phyloP scores from a whole-genome alignment of 2,329 filamentous ascomycete species.

The Colletotrichum sp. region DNA sequence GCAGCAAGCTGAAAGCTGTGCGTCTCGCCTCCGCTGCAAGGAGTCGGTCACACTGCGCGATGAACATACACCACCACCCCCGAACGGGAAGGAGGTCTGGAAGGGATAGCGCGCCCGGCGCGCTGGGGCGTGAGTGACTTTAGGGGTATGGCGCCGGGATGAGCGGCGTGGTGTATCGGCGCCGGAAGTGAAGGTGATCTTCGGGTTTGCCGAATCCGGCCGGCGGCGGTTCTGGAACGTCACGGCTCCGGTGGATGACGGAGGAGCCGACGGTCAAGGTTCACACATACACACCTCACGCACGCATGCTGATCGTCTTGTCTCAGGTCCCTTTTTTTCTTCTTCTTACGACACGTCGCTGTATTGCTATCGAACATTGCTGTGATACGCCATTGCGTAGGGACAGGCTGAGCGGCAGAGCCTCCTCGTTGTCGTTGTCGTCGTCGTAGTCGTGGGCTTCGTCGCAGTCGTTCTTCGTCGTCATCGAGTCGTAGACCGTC shows the following conservation, averaged over 20 bases:
- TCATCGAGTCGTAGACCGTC: not conserved
- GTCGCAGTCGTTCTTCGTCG: not conserved
- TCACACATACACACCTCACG: not conserved
- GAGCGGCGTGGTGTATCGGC: not conserved
- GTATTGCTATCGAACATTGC: conserved; percentile 1
- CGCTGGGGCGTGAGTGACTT: not conserved
- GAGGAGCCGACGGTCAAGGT: not conserved
- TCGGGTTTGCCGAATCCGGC: not conserved
- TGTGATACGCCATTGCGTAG: not conserved
- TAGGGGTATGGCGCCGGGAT: not conserved
- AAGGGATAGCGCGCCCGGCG: not conserved
- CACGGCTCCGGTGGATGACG: not conserved
- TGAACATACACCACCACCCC: not conserved
- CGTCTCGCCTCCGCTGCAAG: not conserved
- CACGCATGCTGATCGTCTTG: not conserved
- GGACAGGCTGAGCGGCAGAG: not conserved
- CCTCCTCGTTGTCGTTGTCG: not conserved
- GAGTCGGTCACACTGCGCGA: not conserved
- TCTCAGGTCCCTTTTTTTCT: not conserved
- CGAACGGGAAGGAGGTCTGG: not conserved
- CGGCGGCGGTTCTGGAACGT: not conserved
- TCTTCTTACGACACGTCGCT: not conserved
- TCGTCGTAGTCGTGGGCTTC: not conserved
- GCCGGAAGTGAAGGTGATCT: not conserved
- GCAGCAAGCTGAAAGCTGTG: not conserved